These are phyloP conservation scores for Daldinia sp. DNA, from an alignment of 2,329 filamentous ascomycete species.

Conservation along the genomic window DNA sequence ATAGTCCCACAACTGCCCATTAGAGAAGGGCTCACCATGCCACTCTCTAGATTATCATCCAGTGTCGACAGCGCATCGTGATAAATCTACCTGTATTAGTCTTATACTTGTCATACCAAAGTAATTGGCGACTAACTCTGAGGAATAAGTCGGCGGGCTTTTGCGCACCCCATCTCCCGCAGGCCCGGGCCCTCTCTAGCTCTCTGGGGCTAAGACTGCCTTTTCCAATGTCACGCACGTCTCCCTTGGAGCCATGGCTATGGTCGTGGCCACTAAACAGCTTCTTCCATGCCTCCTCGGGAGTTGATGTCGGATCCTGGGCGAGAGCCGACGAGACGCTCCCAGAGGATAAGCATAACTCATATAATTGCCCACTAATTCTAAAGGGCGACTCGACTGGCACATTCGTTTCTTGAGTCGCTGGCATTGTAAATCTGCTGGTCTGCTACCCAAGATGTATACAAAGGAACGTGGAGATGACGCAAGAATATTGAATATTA, in stretches of 20 bases:
- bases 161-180: constrained; percentile 72
- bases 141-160: constrained; percentile 74
- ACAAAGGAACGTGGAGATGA: not conserved
- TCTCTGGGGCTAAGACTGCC: constrained; percentile 49
- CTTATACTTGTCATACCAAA: not conserved
- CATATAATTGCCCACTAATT: constrained; percentile 57
- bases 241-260: constrained; percentile 3
- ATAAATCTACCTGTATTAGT: constrained; percentile 60
- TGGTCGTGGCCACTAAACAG: constrained; percentile 55
- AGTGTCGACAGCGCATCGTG: constrained; percentile 69
- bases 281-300: constrained; percentile 62
- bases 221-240: constrained; percentile 36
- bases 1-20: constrained; percentile 66
- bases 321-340: constrained; percentile 68
- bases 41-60: constrained; percentile 58
- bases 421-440: not conserved
- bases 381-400: constrained; percentile 40
- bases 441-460: not conserved
- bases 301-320: constrained; percentile 59
- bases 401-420: constrained; percentile 3
- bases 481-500: no score
- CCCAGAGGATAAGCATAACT: constrained; percentile 59
- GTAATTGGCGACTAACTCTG: constrained; percentile 51
- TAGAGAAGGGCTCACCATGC: constrained; percentile 60
- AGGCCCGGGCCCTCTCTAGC: constrained; percentile 62